phyloP scores from a whole-genome alignment of 352 stramenopile species.

The Pythium utonaiense region DNA sequence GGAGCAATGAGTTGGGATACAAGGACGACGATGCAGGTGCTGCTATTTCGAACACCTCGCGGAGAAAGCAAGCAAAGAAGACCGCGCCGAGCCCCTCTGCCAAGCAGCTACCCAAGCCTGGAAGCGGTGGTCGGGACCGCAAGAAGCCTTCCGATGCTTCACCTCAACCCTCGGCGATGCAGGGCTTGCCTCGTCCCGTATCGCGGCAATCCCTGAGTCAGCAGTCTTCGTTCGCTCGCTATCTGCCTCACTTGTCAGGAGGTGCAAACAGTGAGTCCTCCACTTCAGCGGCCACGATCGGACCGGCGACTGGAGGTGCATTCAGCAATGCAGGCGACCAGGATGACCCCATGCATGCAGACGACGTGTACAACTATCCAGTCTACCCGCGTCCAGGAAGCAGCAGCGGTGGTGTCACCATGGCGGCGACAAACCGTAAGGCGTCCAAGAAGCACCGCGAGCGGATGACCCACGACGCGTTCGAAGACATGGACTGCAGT shows the following conservation, averaged over 20 bases:
- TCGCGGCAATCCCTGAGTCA: conserved; percentile 22
- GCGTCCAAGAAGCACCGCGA: conserved; percentile 50
- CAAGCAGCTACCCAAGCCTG: conserved; percentile 12
- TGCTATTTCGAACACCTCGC: neutral
- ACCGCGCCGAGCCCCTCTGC: neutral
- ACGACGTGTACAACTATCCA: conserved; percentile 56
- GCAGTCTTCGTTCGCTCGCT: conserved; percentile 15
- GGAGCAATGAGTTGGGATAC: neutral
- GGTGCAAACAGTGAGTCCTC: neutral
- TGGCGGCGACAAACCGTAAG: conserved; percentile 30
- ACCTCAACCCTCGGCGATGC: neutral
- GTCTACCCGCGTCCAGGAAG: conserved; percentile 35
- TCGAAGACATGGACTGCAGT: conserved; percentile 52
- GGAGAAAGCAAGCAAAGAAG: conserved; percentile 13
- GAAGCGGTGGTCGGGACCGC: conserved; percentile 10
- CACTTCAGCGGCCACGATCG: neutral
- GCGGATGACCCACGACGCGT: conserved; percentile 24
- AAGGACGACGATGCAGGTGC: conserved; percentile 13
- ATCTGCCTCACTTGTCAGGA: conserved; percentile 20
- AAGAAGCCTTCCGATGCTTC: conserved; percentile 7
- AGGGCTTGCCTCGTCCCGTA: conserved; percentile 7
- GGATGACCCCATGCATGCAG: conserved; percentile 24
- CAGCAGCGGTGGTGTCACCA: neutral
- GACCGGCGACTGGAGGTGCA: neutral
- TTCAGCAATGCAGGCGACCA: neutral